A percentile compares a stretch with the other conserved stretches of the same genome.
Conservation (phyloP, 2,329 filamentous ascomycete genomes). For the Dactylellina haptotyla region DNA sequence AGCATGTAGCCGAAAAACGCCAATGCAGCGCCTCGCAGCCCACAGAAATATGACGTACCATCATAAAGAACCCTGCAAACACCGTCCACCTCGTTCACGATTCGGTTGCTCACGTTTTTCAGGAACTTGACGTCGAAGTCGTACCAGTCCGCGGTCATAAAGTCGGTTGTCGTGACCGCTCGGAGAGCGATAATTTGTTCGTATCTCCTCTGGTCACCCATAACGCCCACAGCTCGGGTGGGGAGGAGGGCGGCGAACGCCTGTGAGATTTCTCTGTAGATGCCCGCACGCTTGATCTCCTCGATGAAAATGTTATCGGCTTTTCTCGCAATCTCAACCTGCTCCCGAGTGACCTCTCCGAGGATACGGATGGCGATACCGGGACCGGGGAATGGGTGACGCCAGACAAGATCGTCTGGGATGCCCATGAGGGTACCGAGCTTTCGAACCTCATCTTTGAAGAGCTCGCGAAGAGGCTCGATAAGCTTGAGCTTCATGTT, state of each 20-base stretch:
- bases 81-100: slow-evolving; percentile 79
- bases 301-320: slow-evolving; percentile 82
- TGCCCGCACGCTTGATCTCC: slow-evolving; percentile 76
- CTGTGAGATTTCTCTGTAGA: slow-evolving; percentile 77
- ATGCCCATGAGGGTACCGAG: slow-evolving; percentile 77
- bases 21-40: neutral
- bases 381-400: slow-evolving; percentile 80
- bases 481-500: slow-evolving; percentile 74
- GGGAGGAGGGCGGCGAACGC: slow-evolving; percentile 76
- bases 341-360: slow-evolving; percentile 82
- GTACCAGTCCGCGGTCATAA: slow-evolving; percentile 80
- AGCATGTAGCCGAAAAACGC: slow-evolving; percentile 9
- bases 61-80: slow-evolving; percentile 78
- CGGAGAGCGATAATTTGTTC: slow-evolving; percentile 71
- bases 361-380: slow-evolving; percentile 82
- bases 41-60: slow-evolving; percentile 64
- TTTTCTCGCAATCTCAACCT: slow-evolving; percentile 80
- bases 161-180: slow-evolving; percentile 72
- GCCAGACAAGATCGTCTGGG: slow-evolving; percentile 77
- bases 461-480: slow-evolving; percentile 78
- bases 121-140: slow-evolving; percentile 74
- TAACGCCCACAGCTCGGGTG: slow-evolving; percentile 73
- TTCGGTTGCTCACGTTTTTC: slow-evolving; percentile 72
- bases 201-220: slow-evolving; percentile 76
- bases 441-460: slow-evolving; percentile 74